A percentile compares a stretch with the other conserved stretches of the same genome.
phyloP scores from a whole-genome alignment of 2,329 filamentous ascomycete species.

The Alternaria metachromatica region DNA sequence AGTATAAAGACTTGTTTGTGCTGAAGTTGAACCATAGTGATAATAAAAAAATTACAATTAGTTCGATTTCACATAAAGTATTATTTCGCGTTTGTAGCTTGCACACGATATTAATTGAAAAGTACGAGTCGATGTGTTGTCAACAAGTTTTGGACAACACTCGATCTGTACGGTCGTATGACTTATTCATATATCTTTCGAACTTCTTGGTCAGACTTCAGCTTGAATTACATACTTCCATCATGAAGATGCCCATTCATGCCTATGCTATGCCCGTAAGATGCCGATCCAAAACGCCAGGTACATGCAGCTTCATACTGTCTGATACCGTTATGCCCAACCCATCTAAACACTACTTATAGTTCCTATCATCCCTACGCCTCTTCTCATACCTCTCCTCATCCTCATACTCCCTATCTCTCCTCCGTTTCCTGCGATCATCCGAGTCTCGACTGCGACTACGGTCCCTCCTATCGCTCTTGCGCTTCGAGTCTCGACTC shows the following conservation, averaged over 20 bases:
- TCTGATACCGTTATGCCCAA: not conserved
- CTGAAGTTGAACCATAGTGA: too few species aligned
- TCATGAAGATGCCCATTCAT: not conserved
- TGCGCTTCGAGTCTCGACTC: conserved; percentile 28
- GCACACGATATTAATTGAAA: not conserved
- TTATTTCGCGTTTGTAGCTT: rapidly evolving
- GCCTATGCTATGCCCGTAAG: not conserved
- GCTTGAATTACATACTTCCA: not conserved
- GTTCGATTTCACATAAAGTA: not conserved
- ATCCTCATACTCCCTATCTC: conserved; percentile 33
- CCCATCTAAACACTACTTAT: not conserved
- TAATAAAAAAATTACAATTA: too few species aligned
- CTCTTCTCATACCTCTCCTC: conserved; percentile 28
- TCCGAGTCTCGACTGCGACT: conserved; percentile 30
- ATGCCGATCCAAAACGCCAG: not conserved
- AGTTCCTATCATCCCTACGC: conserved; percentile 19
- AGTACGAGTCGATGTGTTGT: not conserved
- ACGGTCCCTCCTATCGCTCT: conserved; percentile 25
- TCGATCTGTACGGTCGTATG: not conserved
- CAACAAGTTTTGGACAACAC: not conserved
- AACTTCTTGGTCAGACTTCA: not conserved
- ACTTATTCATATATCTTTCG: not conserved
- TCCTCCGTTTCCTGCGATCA: conserved; percentile 32
- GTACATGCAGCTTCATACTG: not conserved
- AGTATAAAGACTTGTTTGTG: not conserved